A percentile compares a stretch with the other conserved stretches of the same genome.
phyloP scores from a whole-genome alignment of 345 rosid species.

The Sonneratia caseolaris region DNA sequence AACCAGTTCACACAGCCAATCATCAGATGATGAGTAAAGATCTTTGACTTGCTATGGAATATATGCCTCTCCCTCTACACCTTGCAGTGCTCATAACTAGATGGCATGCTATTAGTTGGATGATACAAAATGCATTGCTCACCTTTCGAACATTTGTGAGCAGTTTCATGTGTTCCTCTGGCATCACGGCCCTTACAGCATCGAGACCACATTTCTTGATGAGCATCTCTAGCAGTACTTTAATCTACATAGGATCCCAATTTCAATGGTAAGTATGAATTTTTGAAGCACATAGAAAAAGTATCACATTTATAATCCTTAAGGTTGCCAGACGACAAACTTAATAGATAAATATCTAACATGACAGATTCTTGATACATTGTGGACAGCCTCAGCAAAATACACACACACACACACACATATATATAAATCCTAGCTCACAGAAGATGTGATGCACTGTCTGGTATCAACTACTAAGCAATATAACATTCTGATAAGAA shows the following conservation, averaged over 20 bases:
- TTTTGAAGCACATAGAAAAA: neutral
- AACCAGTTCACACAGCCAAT: neutral
- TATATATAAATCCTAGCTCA: neutral
- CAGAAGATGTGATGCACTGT: neutral
- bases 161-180: constrained; percentile 91
- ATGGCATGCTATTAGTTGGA: neutral
- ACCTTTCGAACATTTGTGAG: constrained; percentile 95
- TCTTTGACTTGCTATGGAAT: neutral
- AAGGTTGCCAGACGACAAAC: neutral
- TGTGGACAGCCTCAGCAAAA: neutral
- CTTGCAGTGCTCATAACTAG: neutral
- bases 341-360: neutral
- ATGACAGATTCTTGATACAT: neutral
- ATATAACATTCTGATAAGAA: neutral
- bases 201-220: constrained; percentile 82
- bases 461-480: neutral
- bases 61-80: neutral
- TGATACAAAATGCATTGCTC: neutral
- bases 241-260: constrained; percentile 36
- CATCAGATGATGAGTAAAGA: neutral
- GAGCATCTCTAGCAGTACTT: constrained; percentile 91
- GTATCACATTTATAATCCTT: neutral
- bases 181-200: constrained; percentile 96
- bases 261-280: neutral
- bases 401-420: neutral